These are phyloP conservation scores for Suillus plorans DNA, from an alignment of 768 basidiomycete genomes.

Conservation along the genomic window DNA sequence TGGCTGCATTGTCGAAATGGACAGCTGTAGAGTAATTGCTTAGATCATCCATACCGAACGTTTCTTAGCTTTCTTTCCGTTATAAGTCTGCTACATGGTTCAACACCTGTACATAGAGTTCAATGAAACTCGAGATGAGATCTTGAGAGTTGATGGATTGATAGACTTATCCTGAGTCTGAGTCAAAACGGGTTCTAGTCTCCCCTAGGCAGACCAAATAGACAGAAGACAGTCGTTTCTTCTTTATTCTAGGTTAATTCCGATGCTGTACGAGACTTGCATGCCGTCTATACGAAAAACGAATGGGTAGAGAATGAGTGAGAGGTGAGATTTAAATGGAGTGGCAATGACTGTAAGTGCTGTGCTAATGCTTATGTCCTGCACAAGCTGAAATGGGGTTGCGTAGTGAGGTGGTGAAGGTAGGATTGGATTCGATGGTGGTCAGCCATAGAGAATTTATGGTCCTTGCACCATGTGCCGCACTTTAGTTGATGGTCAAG, in stretches of 20 bases:
- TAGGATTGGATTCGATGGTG: neutral
- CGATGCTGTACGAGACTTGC: neutral
- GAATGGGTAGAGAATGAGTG: neutral
- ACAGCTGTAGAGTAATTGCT: conserved; percentile 6
- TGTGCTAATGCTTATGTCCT: neutral
- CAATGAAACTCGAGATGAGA: neutral
- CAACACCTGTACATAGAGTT: neutral
- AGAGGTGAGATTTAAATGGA: neutral
- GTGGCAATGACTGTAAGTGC: neutral
- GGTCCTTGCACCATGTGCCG: neutral
- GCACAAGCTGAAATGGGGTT: neutral
- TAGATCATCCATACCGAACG: neutral
- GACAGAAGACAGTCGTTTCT: neutral
- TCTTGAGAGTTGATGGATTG: neutral
- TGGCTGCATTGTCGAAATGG: conserved; percentile 21
- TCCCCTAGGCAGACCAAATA: neutral
- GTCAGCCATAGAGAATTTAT: neutral
- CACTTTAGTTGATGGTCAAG: conserved; percentile 41
- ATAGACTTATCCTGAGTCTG: neutral
- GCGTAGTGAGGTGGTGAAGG: neutral
- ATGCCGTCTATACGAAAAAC: neutral
- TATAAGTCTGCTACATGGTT: neutral
- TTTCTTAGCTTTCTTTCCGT: neutral
- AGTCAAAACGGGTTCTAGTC: neutral
- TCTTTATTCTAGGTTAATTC: neutral